Conservation (phyloP, 1,139 yeast genomes). For the Pichia sp. region DNA sequence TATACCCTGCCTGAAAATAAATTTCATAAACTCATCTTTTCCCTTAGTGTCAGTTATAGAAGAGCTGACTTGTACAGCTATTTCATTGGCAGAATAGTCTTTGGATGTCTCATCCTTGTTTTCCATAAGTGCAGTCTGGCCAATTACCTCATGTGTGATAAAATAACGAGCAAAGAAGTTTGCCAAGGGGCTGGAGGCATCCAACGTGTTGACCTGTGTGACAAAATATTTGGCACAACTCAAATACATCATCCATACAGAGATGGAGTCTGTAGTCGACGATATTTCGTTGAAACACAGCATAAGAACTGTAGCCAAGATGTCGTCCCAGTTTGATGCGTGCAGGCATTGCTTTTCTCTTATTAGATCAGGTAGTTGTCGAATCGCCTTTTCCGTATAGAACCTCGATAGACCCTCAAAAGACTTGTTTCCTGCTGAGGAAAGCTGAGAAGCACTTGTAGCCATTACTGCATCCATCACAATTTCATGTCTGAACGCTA, state of each 20-base stretch:
- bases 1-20: background rate
- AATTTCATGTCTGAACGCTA: conserved; percentile 32
- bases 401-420: conserved; percentile 29
- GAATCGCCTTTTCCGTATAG: conserved; percentile 31
- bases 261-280: conserved; percentile 33
- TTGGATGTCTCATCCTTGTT: background rate
- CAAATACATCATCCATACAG: conserved; percentile 36
- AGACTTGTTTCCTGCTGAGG: conserved; percentile 30
- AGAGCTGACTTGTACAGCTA: conserved; percentile 12
- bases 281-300: conserved; percentile 39
- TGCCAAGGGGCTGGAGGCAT: conserved; percentile 30
- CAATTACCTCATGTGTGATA: conserved; percentile 40
- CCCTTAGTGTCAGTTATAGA: background rate
- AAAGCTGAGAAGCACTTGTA: conserved; percentile 35
- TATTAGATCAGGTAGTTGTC: conserved; percentile 32
- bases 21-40: conserved; percentile 2
- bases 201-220: conserved; percentile 26
- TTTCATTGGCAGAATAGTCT: conserved; percentile 13
- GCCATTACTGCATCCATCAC: conserved; percentile 36
- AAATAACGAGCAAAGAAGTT: conserved; percentile 36
- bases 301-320: conserved; percentile 37
- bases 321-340: conserved; percentile 37
- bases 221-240: conserved; percentile 37
- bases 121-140: conserved; percentile 37
- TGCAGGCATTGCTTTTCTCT: conserved; percentile 25